Evolutionary conservation across 371 early-diverging fungal genomes (phyloP), one percentile per base, ranked within the genome.

Genomic region (Actinomortierella wolfii): DNA sequence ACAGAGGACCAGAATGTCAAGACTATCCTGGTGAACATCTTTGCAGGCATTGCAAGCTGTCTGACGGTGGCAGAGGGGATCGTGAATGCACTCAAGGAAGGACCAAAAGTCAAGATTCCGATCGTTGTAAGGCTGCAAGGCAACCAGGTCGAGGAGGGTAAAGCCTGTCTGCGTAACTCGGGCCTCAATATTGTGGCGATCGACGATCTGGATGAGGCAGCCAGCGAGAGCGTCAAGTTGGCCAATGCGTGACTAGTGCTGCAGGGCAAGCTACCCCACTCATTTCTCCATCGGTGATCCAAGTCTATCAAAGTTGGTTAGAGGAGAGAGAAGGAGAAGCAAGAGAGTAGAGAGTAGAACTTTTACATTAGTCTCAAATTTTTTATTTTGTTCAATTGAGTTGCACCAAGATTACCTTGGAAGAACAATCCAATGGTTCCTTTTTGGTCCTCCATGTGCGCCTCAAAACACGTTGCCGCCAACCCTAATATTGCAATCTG

Each of bases 51-150:
- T 73, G 86, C 87, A 79, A 80, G 84, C 55, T 89, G 89, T 70
- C 83, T 86, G 70, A 78, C 86, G n/a, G 86, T 89, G 70, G 89
- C 89, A 15, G 79, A 85, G 59, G 89, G 89, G n/a, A 85, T 89
- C 77, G 84, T 89, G 52, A 67, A 75, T 0, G 89, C 89, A 29
- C 78, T 85, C 41, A 78, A 79, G 54, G 79, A 86, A 59, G 59
- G 66, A 17, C 79, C 86, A 15, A 83, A 80, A 48, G 67, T 87
- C 56, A 76, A 74, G 56, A 67, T 89, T 5, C 88, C 88, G 11
- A 81, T 87, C 28, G 79, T 89, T 58, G 89, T 89, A 29, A 82
- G 89, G 45, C 52, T 75, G 18, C 69, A 76, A 43, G 78, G 86
- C 17, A 89, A 86, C 26, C 83, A 86, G 51, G 89, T 86, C 20